phyloP scores from a whole-genome alignment of 2,329 filamentous ascomycete species.

The Xylariaceae sp. region DNA sequence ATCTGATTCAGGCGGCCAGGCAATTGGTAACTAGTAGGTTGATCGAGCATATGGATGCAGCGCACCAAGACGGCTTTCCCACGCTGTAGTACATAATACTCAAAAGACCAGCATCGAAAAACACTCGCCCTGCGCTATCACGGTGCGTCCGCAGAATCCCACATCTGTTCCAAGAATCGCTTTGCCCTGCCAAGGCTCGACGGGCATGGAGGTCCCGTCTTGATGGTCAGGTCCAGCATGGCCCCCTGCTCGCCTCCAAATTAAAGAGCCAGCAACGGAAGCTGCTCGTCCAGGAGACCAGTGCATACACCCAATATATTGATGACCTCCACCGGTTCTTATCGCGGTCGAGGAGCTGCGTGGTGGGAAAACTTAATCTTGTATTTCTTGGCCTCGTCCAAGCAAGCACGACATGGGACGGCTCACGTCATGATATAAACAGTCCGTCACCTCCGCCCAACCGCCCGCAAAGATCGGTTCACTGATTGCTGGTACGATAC shows the following conservation, averaged over 20 bases:
- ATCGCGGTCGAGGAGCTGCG: conserved; percentile 6
- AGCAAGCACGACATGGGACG: conserved; percentile 2
- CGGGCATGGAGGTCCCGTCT: neutral
- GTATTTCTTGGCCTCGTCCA: neutral
- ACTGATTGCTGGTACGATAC: too few species aligned
- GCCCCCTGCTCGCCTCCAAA: neutral
- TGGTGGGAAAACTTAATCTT: conserved; percentile 5
- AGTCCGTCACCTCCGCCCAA: too few species aligned
- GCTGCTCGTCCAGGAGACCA: conserved; percentile 4
- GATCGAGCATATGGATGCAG: too few species aligned
- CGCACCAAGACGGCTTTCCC: too few species aligned
- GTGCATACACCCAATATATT: too few species aligned
- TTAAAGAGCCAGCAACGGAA: conserved; percentile 12
- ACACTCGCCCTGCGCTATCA: too few species aligned
- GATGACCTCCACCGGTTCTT: too few species aligned
- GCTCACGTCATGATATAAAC: neutral
- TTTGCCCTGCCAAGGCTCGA: neutral
- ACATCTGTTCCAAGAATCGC: neutral
- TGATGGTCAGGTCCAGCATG: neutral
- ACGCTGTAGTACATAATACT: too few species aligned
- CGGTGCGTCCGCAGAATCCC: neutral
- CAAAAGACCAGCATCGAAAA: too few species aligned
- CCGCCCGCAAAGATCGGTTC: too few species aligned
- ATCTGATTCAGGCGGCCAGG: too few species aligned
- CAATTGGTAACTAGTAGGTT: too few species aligned